phyloP scores from a whole-genome alignment of 2,329 filamentous ascomycete genomes.

The Myotisia sp. region DNA sequence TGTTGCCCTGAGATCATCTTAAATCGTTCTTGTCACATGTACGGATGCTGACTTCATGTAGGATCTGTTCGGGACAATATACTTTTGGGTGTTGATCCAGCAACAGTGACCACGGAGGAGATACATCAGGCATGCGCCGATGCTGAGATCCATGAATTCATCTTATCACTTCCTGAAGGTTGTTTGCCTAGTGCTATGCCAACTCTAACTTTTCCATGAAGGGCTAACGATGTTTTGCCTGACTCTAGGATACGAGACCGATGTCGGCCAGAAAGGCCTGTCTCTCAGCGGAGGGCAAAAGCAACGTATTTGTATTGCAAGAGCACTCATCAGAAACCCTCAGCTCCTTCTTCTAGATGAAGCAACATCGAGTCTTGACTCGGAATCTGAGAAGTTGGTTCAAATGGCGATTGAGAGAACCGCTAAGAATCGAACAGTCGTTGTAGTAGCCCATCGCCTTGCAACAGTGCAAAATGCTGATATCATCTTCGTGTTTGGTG shows the following conservation, averaged over 20 bases:
- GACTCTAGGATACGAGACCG: slow-evolving; percentile 32
- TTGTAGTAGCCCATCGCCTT: slow-evolving; percentile 64
- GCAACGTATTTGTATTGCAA: slow-evolving; percentile 42
- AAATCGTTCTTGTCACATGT: neutral
- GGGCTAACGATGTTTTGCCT: too few species aligned
- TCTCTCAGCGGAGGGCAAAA: slow-evolving; percentile 42
- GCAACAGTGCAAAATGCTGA: slow-evolving; percentile 67
- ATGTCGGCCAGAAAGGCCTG: slow-evolving; percentile 36
- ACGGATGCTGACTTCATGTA: slow-evolving; percentile 2
- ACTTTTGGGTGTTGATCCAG: slow-evolving; percentile 29
- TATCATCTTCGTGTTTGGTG: slow-evolving; percentile 63
- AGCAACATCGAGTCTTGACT: slow-evolving; percentile 48
- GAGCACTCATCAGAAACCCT: slow-evolving; percentile 40
- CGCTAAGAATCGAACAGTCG: slow-evolving; percentile 47
- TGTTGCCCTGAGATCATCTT: neutral
- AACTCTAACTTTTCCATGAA: neutral
- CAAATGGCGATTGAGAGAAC: slow-evolving; percentile 55
- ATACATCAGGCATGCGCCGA: slow-evolving; percentile 36
- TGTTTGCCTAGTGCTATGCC: neutral
- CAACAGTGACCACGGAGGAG: slow-evolving; percentile 24
- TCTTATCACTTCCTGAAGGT: slow-evolving; percentile 37
- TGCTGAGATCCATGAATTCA: slow-evolving; percentile 41
- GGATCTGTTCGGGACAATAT: slow-evolving; percentile 34
- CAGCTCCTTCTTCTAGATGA: slow-evolving; percentile 44
- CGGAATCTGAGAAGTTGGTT: slow-evolving; percentile 51